These are phyloP conservation scores for Diddensiella transvaalensis DNA, from an alignment of 805 yeast species.

Conservation along the genomic window DNA sequence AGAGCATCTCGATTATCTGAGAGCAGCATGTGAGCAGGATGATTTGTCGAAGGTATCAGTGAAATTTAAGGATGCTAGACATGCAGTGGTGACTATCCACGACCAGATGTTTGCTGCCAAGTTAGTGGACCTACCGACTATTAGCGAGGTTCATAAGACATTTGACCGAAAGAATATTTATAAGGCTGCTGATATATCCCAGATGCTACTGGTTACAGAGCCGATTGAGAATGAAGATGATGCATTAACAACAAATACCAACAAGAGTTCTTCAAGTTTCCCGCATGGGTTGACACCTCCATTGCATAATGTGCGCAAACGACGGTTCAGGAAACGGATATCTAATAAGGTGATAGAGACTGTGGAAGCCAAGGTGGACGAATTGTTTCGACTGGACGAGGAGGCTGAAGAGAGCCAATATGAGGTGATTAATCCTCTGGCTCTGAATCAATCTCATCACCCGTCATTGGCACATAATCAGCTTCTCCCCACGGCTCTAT, in stretches of 20 bases:
- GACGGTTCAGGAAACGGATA: constrained; percentile 68
- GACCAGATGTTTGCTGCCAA: constrained; percentile 75
- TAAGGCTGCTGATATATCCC: constrained; percentile 82
- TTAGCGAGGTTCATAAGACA: constrained; percentile 83
- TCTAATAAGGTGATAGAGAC: constrained; percentile 69
- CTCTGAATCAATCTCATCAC: constrained; percentile 1
- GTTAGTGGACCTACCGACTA: constrained; percentile 82
- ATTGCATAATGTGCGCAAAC: constrained; percentile 60
- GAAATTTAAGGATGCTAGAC: constrained; percentile 77
- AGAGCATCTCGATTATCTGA: constrained; percentile 65
- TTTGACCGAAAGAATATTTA: constrained; percentile 84
- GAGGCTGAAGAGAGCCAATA: constrained; percentile 78
- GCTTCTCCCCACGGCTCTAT: constrained; percentile 24
- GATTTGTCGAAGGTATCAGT: constrained; percentile 69
- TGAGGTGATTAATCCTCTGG: constrained; percentile 54
- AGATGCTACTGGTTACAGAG: constrained; percentile 74
- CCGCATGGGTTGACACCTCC: constrained; percentile 88
- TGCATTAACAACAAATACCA: constrained; percentile 30
- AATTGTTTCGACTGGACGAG: constrained; percentile 67
- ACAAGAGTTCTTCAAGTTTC: constrained; percentile 33
- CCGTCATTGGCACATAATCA: constrained; percentile 3
- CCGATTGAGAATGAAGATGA: constrained; percentile 47
- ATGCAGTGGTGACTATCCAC: constrained; percentile 73
- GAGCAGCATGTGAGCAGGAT: constrained; percentile 62
- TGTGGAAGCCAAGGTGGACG: constrained; percentile 75